Evolutionary conservation across 305 asterid genomes (phyloP), one percentile per base, ranked within the genome.

Genomic region (Stenogyne calaminthoides): DNA sequence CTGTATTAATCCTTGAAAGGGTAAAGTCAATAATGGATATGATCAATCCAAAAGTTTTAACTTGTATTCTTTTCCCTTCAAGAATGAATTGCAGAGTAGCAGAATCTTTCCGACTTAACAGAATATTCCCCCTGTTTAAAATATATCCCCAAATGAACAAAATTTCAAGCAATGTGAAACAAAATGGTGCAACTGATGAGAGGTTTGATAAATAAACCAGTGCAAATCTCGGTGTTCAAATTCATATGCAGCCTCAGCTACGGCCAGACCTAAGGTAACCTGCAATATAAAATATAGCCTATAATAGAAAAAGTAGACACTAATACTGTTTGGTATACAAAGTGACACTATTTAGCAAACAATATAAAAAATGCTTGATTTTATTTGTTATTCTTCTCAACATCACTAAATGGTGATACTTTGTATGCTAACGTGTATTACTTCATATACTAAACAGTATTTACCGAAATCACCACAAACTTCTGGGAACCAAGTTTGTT

Each of bases 171-270:
- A 74, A 70, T 62, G 54, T 58, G 19, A 44, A 52, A 44, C 29
- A 75, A 62, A 22, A 56, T 77, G 73, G 16, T 69, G 55, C 66
- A 80, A 56, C 12, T 62, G 42, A 67, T 47, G 7, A 76, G 46
- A 67, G 52, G 68, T 34, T 83, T 70, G 73, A 64, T 44, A 78
- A 84, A 72, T 54, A 79, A 73, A 95, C 99, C 98, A 95, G 85
- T 95, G 99, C 82, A 95, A 80, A 78, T 95, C 99, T 37, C 98
- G 85, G 71, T 92, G 98, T 75, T 93, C 98, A 83, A 93, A 93
- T 77, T 91, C 98, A 72, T 84, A 92, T 61, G 96, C 98, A 37
- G 94, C 88, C 81, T 95, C 99, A 68, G 97, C 96, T 72, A 95
- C 94, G 39, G 96, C 99, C 87, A 95, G 78, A 61, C 86, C 99